Evolutionary conservation across 2,329 filamentous ascomycete genomes (phyloP).

Genomic region (Capronia epimyces): DNA sequence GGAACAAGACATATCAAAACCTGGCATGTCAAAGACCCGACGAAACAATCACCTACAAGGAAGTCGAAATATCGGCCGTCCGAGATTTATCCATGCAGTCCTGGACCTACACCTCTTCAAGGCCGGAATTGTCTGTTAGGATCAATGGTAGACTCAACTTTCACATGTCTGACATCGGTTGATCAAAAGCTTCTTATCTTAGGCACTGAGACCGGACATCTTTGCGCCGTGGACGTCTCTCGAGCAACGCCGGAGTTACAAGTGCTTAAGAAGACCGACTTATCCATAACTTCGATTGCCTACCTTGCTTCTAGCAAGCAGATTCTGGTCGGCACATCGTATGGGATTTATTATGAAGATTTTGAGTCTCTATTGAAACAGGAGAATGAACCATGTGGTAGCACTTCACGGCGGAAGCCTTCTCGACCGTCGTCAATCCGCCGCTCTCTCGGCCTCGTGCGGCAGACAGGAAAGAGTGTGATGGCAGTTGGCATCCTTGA

Average conservation of each 20-base stretch:
- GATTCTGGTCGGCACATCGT: constrained; percentile 19
- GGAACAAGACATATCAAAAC: constrained; percentile 90
- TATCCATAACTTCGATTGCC: constrained; percentile 19
- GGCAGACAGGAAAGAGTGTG: constrained; percentile 37
- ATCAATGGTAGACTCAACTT: constrained; percentile 72
- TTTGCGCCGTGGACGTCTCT: constrained; percentile 69
- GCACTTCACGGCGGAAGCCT: constrained; percentile 5
- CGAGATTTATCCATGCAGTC: constrained; percentile 37
- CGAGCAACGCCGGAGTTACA: constrained; percentile 19
- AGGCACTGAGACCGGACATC: constrained; percentile 78
- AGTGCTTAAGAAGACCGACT: constrained; percentile 18
- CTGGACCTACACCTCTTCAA: constrained; percentile 62
- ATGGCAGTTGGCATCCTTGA: constrained; percentile 64
- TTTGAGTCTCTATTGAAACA: constrained; percentile 7
- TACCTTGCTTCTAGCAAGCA: constrained; percentile 6
- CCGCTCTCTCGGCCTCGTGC: constrained; percentile 23
- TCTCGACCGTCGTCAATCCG: constrained; percentile 20
- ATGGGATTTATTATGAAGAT: constrained; percentile 20
- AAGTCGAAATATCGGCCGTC: constrained; percentile 45
- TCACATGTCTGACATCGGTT: constrained; percentile 69
- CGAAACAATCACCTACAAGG: constrained; percentile 58
- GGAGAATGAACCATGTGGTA: background rate
- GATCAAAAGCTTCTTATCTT: constrained; percentile 70
- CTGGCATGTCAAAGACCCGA: constrained; percentile 60
- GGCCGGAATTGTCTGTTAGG: constrained; percentile 87